These are phyloP conservation scores for Talaromyces sp. DNA, from an alignment of 2,329 filamentous ascomycete species.

Conservation along the genomic window DNA sequence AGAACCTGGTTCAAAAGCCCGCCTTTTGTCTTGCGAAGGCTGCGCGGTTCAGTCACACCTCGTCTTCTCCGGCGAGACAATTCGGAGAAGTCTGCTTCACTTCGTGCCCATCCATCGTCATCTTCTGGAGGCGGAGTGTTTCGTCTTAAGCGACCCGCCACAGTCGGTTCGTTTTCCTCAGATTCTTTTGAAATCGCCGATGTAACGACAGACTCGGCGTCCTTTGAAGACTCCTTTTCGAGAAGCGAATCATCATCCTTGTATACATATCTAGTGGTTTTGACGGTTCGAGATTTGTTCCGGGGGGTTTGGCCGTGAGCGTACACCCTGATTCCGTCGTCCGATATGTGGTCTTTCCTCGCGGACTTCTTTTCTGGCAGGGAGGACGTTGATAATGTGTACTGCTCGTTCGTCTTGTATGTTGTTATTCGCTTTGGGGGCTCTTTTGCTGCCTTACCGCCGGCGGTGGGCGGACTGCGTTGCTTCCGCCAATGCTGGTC, in stretches of 20 bases:
- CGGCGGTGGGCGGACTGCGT: constrained; percentile 43
- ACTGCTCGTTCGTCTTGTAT: constrained; percentile 31
- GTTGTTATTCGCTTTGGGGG: constrained; percentile 40
- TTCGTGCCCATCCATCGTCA: constrained; percentile 32
- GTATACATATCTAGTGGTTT: constrained; percentile 18
- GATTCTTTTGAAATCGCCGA: constrained; percentile 12
- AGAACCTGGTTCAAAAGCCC: constrained; percentile 42
- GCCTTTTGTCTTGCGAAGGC: constrained; percentile 30
- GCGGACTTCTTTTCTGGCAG: constrained; percentile 23
- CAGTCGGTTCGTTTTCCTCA: constrained; percentile 20
- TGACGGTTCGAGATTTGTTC: constrained; percentile 22
- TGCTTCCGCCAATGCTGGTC: constrained; percentile 76
- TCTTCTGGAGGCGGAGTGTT: constrained; percentile 22
- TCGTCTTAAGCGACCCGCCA: constrained; percentile 20
- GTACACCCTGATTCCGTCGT: constrained; percentile 26
- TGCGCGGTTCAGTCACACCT: constrained; percentile 16
- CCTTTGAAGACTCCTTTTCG: constrained; percentile 17
- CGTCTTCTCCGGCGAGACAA: constrained; percentile 32
- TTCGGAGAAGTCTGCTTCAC: constrained; percentile 37
- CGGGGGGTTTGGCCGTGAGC: constrained; percentile 17
- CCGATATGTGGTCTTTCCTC: constrained; percentile 20
- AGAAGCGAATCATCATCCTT: constrained; percentile 14
- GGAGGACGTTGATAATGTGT: constrained; percentile 21
- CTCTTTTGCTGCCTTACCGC: constrained; percentile 31
- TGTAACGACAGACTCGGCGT: constrained; percentile 13